phyloP scores from a whole-genome alignment of 306 rosid genomes.

The Quillaja saponaria region DNA sequence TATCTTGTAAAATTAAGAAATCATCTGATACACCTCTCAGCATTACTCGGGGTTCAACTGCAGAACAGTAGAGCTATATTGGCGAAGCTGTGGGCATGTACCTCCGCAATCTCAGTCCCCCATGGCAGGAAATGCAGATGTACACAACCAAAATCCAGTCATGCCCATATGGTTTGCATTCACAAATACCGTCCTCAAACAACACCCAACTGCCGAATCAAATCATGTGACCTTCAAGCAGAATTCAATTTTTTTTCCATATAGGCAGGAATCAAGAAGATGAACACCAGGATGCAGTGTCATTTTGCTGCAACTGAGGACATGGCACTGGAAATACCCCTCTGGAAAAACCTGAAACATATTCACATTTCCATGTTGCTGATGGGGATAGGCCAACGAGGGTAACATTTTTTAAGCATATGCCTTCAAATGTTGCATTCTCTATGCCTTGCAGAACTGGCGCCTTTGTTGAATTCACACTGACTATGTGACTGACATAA shows the following conservation, averaged over 20 bases:
- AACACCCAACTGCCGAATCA: slow-evolving; percentile 20
- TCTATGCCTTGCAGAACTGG: slow-evolving; percentile 69
- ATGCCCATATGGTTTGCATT: slow-evolving; percentile 18
- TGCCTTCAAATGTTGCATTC: slow-evolving; percentile 62
- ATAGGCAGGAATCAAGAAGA: slow-evolving; percentile 22
- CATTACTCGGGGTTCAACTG: slow-evolving; percentile 23
- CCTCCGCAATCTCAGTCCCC: slow-evolving; percentile 26
- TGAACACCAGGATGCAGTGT: slow-evolving; percentile 49
- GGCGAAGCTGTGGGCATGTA: slow-evolving; percentile 14
- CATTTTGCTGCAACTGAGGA: slow-evolving; percentile 51
- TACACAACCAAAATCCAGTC: slow-evolving; percentile 21
- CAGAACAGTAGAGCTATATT: slow-evolving; percentile 10
- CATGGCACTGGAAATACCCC: slow-evolving; percentile 79
- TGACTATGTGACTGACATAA: slow-evolving; percentile 55
- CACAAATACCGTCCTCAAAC: slow-evolving; percentile 20
- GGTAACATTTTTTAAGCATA: slow-evolving; percentile 73
- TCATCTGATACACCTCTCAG: slow-evolving; percentile 17
- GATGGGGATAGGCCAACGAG: slow-evolving; percentile 55
- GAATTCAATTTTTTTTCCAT: neutral
- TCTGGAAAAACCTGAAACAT: slow-evolving; percentile 63
- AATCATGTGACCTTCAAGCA: slow-evolving; percentile 1
- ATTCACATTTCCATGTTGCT: slow-evolving; percentile 70
- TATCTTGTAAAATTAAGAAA: neutral
- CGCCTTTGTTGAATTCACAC: slow-evolving; percentile 76
- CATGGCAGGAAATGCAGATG: slow-evolving; percentile 2